Conservation (phyloP, 2,329 filamentous ascomycete genomes). For the Fusarium musae region DNA sequence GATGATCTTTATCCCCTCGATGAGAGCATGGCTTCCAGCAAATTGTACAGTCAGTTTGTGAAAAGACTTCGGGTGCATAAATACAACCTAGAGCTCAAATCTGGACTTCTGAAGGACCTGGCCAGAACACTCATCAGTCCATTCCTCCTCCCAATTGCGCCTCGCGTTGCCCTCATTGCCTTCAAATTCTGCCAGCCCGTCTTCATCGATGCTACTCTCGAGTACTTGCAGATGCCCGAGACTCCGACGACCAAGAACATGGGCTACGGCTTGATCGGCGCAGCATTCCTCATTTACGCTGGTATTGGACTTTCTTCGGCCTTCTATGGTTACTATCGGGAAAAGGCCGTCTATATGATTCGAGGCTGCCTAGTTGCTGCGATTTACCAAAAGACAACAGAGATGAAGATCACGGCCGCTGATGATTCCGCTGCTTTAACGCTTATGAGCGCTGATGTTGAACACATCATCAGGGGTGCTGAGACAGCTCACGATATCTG, state of each 20-base stretch:
- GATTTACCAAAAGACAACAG: slow-evolving; percentile 50
- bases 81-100: slow-evolving; percentile 30
- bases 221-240: slow-evolving; percentile 47
- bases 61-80: slow-evolving; percentile 40
- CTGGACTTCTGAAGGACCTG: slow-evolving; percentile 47
- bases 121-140: slow-evolving; percentile 47
- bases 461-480: slow-evolving; percentile 52
- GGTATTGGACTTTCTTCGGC: slow-evolving; percentile 54
- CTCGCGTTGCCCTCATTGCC: slow-evolving; percentile 52
- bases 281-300: slow-evolving; percentile 52
- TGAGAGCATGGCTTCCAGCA: slow-evolving; percentile 38
- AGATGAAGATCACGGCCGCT: slow-evolving; percentile 46
- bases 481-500: slow-evolving; percentile 54
- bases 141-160: slow-evolving; percentile 50
- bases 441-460: slow-evolving; percentile 61
- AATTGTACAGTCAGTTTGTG: slow-evolving; percentile 32
- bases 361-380: slow-evolving; percentile 49
- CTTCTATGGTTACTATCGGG: slow-evolving; percentile 54
- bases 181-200: slow-evolving; percentile 58
- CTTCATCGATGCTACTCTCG: slow-evolving; percentile 53
- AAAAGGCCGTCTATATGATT: slow-evolving; percentile 48
- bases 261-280: slow-evolving; percentile 57
- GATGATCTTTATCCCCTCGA: slow-evolving; percentile 53
- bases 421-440: slow-evolving; percentile 57
- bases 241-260: slow-evolving; percentile 31